Evolutionary conservation across 805 yeast species (phyloP).

Genomic region (Kodamaea nitidulidarum): DNA sequence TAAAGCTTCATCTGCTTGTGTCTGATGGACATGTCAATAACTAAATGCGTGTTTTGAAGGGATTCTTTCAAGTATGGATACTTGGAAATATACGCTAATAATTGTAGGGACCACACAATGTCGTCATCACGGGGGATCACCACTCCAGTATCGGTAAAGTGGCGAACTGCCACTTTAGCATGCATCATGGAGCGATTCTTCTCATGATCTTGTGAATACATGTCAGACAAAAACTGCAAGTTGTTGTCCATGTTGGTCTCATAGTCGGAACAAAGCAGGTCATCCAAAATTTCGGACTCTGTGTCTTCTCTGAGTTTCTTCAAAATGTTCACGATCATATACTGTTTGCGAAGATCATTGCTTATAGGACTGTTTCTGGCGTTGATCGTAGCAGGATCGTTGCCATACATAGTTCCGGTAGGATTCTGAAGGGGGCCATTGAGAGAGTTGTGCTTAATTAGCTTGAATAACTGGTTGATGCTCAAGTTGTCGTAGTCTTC

Average conservation of each 20-base stretch:
- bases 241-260: slow-evolving; percentile 42
- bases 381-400: slow-evolving; percentile 6
- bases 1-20: slow-evolving; percentile 37
- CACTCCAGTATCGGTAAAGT: slow-evolving; percentile 54
- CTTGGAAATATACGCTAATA: slow-evolving; percentile 89
- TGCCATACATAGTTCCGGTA: neutral
- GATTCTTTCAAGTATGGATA: slow-evolving; percentile 74
- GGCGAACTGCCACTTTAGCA: slow-evolving; percentile 32
- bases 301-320: slow-evolving; percentile 37
- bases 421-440: slow-evolving; percentile 4
- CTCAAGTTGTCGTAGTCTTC: slow-evolving; percentile 39
- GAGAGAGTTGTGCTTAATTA: slow-evolving; percentile 23
- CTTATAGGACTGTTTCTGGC: slow-evolving; percentile 16
- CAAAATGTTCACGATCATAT: slow-evolving; percentile 32
- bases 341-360: slow-evolving; percentile 34
- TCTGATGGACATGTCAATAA: slow-evolving; percentile 56
- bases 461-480: slow-evolving; percentile 35
- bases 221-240: slow-evolving; percentile 37
- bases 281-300: slow-evolving; percentile 32
- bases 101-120: slow-evolving; percentile 87
- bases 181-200: slow-evolving; percentile 23
- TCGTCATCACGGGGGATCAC: slow-evolving; percentile 92
- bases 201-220: slow-evolving; percentile 36
- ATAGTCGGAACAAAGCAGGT: slow-evolving; percentile 23
- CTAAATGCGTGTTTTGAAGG: slow-evolving; percentile 70